Evolutionary conservation across 768 basidiomycete genomes (phyloP).

Genomic region (Hygrophorus pudorinus): DNA sequence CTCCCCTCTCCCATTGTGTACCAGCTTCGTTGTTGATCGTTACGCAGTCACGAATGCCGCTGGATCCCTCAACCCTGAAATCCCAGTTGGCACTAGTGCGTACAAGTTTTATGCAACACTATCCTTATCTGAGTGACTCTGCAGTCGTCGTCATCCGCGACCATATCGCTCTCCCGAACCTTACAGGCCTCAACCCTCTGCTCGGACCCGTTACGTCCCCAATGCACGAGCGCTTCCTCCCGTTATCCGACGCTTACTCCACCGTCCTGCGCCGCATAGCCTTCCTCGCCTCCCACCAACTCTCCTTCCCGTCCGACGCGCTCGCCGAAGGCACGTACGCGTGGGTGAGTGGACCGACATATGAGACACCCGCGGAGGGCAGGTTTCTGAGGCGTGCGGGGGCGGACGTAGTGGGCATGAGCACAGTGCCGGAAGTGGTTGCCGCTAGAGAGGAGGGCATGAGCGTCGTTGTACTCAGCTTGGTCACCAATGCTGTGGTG

Average conservation of each 20-base stretch:
- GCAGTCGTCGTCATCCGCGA: slow-evolving; percentile 78
- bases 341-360: slow-evolving; percentile 86
- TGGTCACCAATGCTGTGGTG: slow-evolving; percentile 82
- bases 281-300: slow-evolving; percentile 60
- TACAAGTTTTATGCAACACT: neutral
- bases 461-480: slow-evolving; percentile 67
- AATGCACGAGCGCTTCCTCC: slow-evolving; percentile 65
- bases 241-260: slow-evolving; percentile 79
- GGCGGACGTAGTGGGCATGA: slow-evolving; percentile 92
- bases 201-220: slow-evolving; percentile 59
- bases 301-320: slow-evolving; percentile 41
- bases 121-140: slow-evolving; percentile 3
- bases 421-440: slow-evolving; percentile 83
- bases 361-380: slow-evolving; percentile 85
- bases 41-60: slow-evolving; percentile 78
- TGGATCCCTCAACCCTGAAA: slow-evolving; percentile 64
- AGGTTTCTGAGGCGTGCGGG: slow-evolving; percentile 63
- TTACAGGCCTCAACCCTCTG: slow-evolving; percentile 70
- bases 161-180: slow-evolving; percentile 71
- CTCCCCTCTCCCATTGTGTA: slow-evolving; percentile 1
- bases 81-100: slow-evolving; percentile 77
- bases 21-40: neutral
- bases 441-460: slow-evolving; percentile 69
- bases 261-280: slow-evolving; percentile 55
- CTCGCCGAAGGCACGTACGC: slow-evolving; percentile 80